A percentile compares a stretch with the other conserved stretches of the same genome.
These are phyloP conservation scores for Sphaerosporella brunnea DNA, from an alignment of 495 filamentous ascomycete genomes.

Conservation along the genomic window DNA sequence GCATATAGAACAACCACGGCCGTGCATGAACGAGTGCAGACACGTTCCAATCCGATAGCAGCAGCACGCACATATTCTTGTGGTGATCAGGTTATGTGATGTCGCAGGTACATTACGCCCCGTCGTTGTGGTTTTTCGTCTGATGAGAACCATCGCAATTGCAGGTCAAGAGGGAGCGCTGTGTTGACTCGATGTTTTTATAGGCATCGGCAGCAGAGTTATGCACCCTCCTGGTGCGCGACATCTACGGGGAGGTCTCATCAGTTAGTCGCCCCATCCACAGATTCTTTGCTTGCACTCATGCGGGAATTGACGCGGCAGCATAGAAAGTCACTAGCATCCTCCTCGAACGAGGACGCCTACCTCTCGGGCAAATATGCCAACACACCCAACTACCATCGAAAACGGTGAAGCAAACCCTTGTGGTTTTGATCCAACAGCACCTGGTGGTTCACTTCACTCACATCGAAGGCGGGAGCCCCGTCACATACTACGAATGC, in stretches of 20 bases:
- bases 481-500: slow-evolving; percentile 52
- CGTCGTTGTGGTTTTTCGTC: background rate
- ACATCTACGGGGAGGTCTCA: slow-evolving; percentile 73
- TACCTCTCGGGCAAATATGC: slow-evolving; percentile 46
- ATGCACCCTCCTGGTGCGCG: slow-evolving; percentile 70
- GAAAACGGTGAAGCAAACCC: slow-evolving; percentile 54
- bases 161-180: background rate
- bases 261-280: slow-evolving; percentile 42
- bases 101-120: slow-evolving; percentile 17
- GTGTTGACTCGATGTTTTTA: slow-evolving; percentile 1
- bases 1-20: too few relatives aligned
- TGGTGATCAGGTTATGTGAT: slow-evolving; percentile 17
- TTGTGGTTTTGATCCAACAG: slow-evolving; percentile 72
- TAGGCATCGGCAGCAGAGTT: slow-evolving; percentile 49
- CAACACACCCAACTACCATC: slow-evolving; percentile 48
- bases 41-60: too few relatives aligned
- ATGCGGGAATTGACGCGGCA: slow-evolving; percentile 26
- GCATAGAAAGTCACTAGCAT: slow-evolving; percentile 46
- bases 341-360: slow-evolving; percentile 58
- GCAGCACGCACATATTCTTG: too few relatives aligned
- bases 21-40: too few relatives aligned
- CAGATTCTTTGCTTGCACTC: background rate
- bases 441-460: slow-evolving; percentile 64
- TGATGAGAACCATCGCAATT: background rate
- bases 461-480: slow-evolving; percentile 37